Percentiles rank a stretch among this genome's conserved stretches.
Evolutionary conservation across 2,329 filamentous ascomycete species (phyloP).

Genomic region (Cordyceps tenuipes): DNA sequence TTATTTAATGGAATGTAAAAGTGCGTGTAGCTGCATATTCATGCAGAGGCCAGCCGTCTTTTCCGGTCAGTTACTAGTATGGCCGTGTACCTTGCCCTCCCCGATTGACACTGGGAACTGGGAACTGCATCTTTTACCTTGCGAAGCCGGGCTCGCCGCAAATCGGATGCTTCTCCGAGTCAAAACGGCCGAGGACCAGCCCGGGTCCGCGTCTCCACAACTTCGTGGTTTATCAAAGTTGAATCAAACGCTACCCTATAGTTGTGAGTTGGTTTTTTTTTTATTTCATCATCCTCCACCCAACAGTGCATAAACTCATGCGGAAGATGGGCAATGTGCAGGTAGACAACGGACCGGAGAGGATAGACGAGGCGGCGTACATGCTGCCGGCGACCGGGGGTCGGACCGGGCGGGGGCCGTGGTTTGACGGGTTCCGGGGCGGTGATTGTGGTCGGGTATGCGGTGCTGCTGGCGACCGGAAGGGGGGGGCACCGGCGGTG

Average conservation of each 20-base stretch:
- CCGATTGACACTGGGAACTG: too few relatives aligned
- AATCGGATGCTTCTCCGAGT: constrained; percentile 1
- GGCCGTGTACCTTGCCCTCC: too few relatives aligned
- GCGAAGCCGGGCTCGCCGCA: background rate
- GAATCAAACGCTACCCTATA: too few relatives aligned
- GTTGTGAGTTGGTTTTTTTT: too few relatives aligned
- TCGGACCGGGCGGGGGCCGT: constrained; percentile 61
- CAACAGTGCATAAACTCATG: too few relatives aligned
- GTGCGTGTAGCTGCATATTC: background rate
- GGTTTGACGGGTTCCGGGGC: constrained; percentile 52
- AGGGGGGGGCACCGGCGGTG: constrained; percentile 48
- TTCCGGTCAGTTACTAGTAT: too few relatives aligned
- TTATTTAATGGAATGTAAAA: too few relatives aligned
- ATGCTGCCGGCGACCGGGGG: constrained; percentile 54
- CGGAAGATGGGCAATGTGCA: too few relatives aligned
- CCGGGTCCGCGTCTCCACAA: background rate
- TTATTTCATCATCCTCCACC: too few relatives aligned
- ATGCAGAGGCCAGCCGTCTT: too few relatives aligned
- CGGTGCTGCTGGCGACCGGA: constrained; percentile 55
- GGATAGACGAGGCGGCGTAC: too few relatives aligned
- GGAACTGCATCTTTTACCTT: background rate
- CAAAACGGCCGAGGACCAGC: background rate
- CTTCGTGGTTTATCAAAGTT: background rate
- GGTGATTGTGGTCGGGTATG: constrained; percentile 61
- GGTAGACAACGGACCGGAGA: too few relatives aligned